phyloP scores from a whole-genome alignment of 179 eudicot genomes.

The Camellia oleifera region DNA sequence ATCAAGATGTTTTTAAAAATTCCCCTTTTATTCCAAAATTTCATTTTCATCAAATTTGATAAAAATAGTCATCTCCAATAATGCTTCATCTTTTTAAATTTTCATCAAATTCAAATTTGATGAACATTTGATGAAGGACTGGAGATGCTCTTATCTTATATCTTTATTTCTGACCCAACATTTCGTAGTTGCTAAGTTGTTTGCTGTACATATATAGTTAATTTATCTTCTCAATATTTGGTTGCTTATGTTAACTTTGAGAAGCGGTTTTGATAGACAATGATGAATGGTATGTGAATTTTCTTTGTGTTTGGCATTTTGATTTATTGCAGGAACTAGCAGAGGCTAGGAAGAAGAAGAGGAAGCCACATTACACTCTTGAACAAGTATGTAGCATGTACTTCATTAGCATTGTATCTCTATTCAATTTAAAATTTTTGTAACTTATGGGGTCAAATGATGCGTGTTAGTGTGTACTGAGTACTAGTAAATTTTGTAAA shows the following conservation, averaged over 20 bases:
- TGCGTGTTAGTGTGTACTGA: not conserved
- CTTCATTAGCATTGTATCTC: not conserved
- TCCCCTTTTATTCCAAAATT: no score
- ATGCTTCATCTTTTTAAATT: no score
- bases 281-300: not conserved
- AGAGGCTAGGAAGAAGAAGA: conserved; percentile 85
- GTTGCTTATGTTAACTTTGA: not conserved
- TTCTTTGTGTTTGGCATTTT: conserved; percentile 8
- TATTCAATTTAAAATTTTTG: not conserved
- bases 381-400: conserved; percentile 55
- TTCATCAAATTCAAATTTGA: no score
- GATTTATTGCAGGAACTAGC: conserved; percentile 59
- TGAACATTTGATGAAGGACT: no score
- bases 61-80: no score
- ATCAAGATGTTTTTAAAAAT: no score
- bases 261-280: not conserved
- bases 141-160: not conserved
- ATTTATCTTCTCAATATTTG: not conserved
- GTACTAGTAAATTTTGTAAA: not conserved
- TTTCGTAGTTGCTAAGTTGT: not conserved
- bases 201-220: not conserved
- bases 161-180: not conserved
- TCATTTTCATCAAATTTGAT: no score
- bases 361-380: conserved; percentile 67
- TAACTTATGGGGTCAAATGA: not conserved